Evolutionary conservation across 2,329 filamentous ascomycete species (phyloP).

Genomic region (Rhinocladiella mackenziei): DNA sequence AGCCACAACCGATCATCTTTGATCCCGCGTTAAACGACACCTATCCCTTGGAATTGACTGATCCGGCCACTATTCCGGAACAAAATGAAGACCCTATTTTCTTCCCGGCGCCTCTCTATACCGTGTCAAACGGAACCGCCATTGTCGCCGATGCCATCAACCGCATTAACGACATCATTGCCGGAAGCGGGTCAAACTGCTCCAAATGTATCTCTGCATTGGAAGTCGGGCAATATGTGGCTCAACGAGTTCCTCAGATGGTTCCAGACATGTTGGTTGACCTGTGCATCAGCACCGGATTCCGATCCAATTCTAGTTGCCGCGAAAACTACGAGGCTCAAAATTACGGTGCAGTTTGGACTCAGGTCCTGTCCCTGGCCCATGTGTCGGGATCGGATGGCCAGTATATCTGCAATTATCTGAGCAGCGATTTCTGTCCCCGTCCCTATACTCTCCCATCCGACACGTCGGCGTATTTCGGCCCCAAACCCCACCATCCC

Average conservation of each 20-base stretch:
- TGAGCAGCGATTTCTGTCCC: slow-evolving; percentile 49
- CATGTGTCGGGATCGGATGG: slow-evolving; percentile 54
- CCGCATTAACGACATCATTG: slow-evolving; percentile 47
- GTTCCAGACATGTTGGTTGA: slow-evolving; percentile 51
- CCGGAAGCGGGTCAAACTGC: slow-evolving; percentile 44
- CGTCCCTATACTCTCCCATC: slow-evolving; percentile 44
- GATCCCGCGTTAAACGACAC: slow-evolving; percentile 55
- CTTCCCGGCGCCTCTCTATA: slow-evolving; percentile 47
- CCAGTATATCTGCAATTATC: slow-evolving; percentile 53
- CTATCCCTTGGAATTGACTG: slow-evolving; percentile 53
- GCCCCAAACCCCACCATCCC: slow-evolving; percentile 49
- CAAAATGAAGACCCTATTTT: slow-evolving; percentile 49
- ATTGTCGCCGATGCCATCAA: slow-evolving; percentile 36
- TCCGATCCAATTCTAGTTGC: slow-evolving; percentile 48
- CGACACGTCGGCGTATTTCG: slow-evolving; percentile 48
- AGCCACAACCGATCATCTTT: slow-evolving; percentile 52
- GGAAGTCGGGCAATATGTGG: slow-evolving; percentile 49
- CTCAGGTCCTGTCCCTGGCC: slow-evolving; percentile 53
- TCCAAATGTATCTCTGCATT: slow-evolving; percentile 53
- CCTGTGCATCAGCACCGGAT: slow-evolving; percentile 49
- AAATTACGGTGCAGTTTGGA: slow-evolving; percentile 55
- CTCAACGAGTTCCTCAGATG: slow-evolving; percentile 46
- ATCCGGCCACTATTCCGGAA: slow-evolving; percentile 50
- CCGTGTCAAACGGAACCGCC: slow-evolving; percentile 37
- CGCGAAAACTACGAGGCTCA: slow-evolving; percentile 45